Conservation (phyloP, 2,329 filamentous ascomycete genomes). For the Colletotrichum orbiculare region DNA sequence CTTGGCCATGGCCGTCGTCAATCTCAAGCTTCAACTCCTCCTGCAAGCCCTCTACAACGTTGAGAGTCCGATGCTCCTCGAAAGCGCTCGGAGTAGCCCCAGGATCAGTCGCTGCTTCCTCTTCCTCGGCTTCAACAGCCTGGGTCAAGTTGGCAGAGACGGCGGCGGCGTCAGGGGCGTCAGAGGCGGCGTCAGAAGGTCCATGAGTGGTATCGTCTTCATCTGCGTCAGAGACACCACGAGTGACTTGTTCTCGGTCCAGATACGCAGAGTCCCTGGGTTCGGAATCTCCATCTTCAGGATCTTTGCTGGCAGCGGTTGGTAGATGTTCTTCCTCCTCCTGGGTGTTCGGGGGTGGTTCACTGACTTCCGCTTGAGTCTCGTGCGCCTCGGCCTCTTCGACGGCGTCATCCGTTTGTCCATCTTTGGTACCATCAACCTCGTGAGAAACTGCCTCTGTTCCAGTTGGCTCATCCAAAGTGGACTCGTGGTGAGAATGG, state of each 20-base stretch:
- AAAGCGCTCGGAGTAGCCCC: no score
- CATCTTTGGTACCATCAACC: not conserved
- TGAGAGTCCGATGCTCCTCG: not conserved
- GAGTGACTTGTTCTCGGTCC: conserved; percentile 27
- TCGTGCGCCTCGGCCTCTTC: conserved; percentile 42
- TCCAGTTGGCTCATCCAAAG: no score
- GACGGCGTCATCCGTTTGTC: conserved; percentile 43
- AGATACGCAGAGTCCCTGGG: conserved; percentile 20
- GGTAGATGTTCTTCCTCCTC: conserved; percentile 27
- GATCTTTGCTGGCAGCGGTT: conserved; percentile 32
- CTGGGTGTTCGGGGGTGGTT: conserved; percentile 17
- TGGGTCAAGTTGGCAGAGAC: conserved; percentile 6
- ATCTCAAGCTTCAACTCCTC: not conserved
- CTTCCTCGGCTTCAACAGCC: not conserved
- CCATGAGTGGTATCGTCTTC: conserved; percentile 23
- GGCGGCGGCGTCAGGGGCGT: conserved; percentile 16
- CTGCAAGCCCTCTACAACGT: not conserved
- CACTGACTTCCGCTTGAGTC: conserved; percentile 29
- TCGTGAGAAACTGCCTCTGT: no score
- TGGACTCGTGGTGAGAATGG: no score
- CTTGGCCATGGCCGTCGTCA: not conserved
- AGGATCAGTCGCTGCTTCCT: not conserved
- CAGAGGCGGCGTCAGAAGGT: conserved; percentile 22
- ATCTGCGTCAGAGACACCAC: conserved; percentile 27
- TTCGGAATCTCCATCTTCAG: conserved; percentile 31